phyloP scores from a whole-genome alignment of 164 flowering plant genomes.

The Nelumbo lutea region DNA sequence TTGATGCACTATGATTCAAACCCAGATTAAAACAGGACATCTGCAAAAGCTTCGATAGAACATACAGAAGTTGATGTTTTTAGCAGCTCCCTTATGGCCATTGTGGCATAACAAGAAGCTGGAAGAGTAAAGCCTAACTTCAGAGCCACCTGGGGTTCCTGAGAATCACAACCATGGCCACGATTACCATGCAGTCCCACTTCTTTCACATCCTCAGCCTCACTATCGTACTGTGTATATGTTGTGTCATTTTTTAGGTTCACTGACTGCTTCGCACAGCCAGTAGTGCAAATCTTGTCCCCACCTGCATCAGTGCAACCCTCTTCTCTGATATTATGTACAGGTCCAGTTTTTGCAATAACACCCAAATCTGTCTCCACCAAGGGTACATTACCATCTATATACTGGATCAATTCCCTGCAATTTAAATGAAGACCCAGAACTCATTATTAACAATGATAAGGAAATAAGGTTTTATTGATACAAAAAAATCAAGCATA shows the following conservation, averaged over 20 bases:
- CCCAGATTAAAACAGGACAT: neutral
- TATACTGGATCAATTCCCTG: slow-evolving; percentile 73
- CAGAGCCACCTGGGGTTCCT: slow-evolving; percentile 49
- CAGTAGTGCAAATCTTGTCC: neutral
- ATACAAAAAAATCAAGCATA: slow-evolving; percentile 16
- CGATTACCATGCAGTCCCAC: slow-evolving; percentile 18
- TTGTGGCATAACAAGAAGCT: slow-evolving; percentile 89
- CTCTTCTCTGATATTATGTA: slow-evolving; percentile 12
- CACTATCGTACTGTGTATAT: slow-evolving; percentile 7
- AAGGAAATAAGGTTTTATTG: neutral
- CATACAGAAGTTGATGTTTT: slow-evolving; percentile 89
- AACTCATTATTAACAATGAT: neutral
- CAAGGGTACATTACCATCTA: slow-evolving; percentile 54
- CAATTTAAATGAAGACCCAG: neutral
- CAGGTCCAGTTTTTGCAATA: slow-evolving; percentile 33
- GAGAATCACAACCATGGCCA: slow-evolving; percentile 17
- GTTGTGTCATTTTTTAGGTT: slow-evolving; percentile 12
- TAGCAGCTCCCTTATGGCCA: slow-evolving; percentile 95
- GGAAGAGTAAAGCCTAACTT: slow-evolving; percentile 81
- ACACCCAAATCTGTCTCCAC: slow-evolving; percentile 81
- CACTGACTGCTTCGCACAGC: slow-evolving; percentile 14
- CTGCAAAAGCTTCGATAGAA: neutral
- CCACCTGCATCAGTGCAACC: slow-evolving; percentile 19
- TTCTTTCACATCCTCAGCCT: slow-evolving; percentile 18
- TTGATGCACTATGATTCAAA: neutral